Evolutionary conservation across 306 rosid genomes (phyloP), one percentile per base, ranked within the genome.

Genomic region (Gleditsia sinensis): DNA sequence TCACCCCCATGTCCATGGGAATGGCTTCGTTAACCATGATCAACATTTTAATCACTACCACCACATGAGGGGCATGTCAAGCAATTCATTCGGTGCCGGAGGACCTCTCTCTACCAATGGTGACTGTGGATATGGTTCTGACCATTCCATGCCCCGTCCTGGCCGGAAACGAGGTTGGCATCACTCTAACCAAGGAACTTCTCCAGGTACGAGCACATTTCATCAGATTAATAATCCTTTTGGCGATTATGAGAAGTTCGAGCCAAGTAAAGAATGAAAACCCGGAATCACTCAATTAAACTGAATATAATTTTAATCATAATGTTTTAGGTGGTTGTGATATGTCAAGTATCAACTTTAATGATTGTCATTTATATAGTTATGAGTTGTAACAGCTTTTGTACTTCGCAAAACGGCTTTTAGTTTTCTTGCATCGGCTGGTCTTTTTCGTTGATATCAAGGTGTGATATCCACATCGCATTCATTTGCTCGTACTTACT

Each of bases 71-170:
- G 73, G 73, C 60, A 62, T 50, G 3, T 13, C 46, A 2, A 69
- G 33, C 74, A 51, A 33, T 39, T 33, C 61, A 7, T 69, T 49
- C 43, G 33, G 9, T 51, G 0, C 33, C 20, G 60, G 60, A 10
- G 73, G 12, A 30, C 60, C 45, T 36, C 60, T 19, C 33, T 32
- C 20, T 33, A 19, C 32, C 36, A 51, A 50, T 33, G 74, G 58
- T 20, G 24, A 46, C 72, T 46, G 42, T 46, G 72, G 74, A 69
- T 69, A 32, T 69, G 74, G 74, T 50, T 50, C 56, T 50, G 51
- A 50, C 48, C 61, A 69, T 69, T 7, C 74, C 43, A 19, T 33
- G 48, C 49, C 74, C 6, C 74, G 57, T 51, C 13, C 49, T 55
- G 62, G 21, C 4, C 61, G 74, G 9, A 69, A 69, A 69, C 48